phyloP scores from a whole-genome alignment of 129 eudicot species.

The Centaurea solstitialis region DNA sequence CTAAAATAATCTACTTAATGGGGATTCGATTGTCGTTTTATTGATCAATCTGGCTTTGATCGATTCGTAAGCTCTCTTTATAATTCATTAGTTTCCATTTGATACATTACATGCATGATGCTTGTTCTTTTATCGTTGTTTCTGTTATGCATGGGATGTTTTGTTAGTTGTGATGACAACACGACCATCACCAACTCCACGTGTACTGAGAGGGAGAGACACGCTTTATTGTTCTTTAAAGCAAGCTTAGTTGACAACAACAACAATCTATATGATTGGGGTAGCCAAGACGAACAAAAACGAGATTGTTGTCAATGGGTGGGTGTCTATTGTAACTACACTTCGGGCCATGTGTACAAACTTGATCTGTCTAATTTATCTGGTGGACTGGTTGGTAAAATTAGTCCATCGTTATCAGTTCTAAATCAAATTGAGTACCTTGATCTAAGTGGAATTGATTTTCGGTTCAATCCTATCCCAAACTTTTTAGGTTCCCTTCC shows the following conservation, averaged over 20 bases:
- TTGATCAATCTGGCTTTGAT: background rate
- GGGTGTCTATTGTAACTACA: slow-evolving; percentile 11
- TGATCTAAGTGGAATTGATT: background rate
- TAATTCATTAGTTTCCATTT: background rate
- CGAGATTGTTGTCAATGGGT: slow-evolving; percentile 40
- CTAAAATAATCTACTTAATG: too few species aligned
- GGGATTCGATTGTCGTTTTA: background rate
- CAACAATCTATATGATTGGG: slow-evolving; percentile 7
- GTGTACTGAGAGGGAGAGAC: background rate
- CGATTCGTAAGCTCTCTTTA: background rate
- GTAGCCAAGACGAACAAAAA: background rate
- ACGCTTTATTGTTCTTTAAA: background rate
- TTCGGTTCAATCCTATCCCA: background rate
- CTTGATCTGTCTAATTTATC: background rate
- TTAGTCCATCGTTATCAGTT: slow-evolving; percentile 22
- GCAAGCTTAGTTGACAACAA: background rate
- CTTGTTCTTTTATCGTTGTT: background rate
- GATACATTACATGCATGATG: background rate
- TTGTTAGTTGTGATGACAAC: background rate
- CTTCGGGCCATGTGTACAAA: slow-evolving; percentile 12
- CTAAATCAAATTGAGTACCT: slow-evolving; percentile 13
- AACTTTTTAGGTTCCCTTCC: slow-evolving; percentile 10
- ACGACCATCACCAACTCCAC: background rate
- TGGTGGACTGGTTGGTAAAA: slow-evolving; percentile 7
- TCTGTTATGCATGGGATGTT: background rate